A percentile compares a stretch with the other conserved stretches of the same genome.
Conservation (phyloP, 257 asterid species). For the Hygrophila difformis region DNA sequence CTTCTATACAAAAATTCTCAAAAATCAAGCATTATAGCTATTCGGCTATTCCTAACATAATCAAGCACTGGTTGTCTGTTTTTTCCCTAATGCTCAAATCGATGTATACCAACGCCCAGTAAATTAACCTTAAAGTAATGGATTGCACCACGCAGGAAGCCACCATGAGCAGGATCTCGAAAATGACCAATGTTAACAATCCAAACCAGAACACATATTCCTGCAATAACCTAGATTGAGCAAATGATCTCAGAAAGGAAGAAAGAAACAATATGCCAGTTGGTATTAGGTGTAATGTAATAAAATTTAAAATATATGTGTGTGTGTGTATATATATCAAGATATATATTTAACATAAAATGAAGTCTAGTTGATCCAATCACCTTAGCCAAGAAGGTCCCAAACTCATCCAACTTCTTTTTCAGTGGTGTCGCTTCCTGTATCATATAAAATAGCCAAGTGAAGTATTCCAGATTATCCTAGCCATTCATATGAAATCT, state of each 20-base stretch:
- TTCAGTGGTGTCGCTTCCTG: constrained; percentile 96
- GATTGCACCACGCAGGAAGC: constrained; percentile 87
- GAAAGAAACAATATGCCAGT: constrained; percentile 14
- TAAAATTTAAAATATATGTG: too few relatives aligned
- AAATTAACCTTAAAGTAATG: constrained; percentile 99
- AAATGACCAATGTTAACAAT: constrained; percentile 95
- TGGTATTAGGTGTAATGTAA: constrained; percentile 12
- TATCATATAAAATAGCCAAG: constrained; percentile 25
- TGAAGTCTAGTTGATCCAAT: constrained; percentile 9
- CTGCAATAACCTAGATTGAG: constrained; percentile 87
- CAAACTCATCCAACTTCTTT: constrained; percentile 96
- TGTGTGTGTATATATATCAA: too few relatives aligned
- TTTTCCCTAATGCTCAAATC: too few relatives aligned
- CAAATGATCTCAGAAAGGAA: constrained; percentile 24
- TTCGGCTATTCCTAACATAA: too few relatives aligned
- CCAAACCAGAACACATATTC: constrained; percentile 95
- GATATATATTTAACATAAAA: constrained; percentile 11
- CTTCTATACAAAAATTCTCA: too few relatives aligned
- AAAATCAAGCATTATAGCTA: too few relatives aligned
- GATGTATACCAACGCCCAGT: too few relatives aligned
- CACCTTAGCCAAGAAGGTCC: constrained; percentile 96
- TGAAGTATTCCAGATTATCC: constrained; percentile 11
- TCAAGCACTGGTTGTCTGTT: too few relatives aligned
- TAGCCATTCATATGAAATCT: constrained; percentile 8
- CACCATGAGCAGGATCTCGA: constrained; percentile 97